Evolutionary conservation across 495 filamentous ascomycete genomes (phyloP).

Genomic region (Friedmanniomyces simplex): DNA sequence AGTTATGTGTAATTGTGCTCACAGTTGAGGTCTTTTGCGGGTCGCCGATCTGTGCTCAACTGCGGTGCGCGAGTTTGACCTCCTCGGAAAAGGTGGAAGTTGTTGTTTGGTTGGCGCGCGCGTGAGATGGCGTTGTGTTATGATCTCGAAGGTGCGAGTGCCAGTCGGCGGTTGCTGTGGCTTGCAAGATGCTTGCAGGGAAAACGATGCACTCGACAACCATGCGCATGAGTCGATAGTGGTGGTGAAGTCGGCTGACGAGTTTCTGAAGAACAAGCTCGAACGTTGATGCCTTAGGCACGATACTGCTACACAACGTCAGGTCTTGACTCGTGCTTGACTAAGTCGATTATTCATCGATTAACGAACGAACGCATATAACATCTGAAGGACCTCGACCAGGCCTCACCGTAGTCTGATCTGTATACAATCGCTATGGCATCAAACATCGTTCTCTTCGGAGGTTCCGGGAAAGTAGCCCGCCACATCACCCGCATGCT

Average conservation of each 20-base stretch:
- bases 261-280: too few species aligned
- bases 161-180: too few species aligned
- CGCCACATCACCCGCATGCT: conserved; percentile 27
- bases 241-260: too few species aligned
- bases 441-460: conserved; percentile 29
- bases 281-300: too few species aligned
- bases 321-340: too few species aligned
- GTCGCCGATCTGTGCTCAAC: neutral
- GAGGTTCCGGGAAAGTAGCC: conserved; percentile 31
- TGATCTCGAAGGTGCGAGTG: too few species aligned
- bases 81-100: neutral
- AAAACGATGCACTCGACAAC: too few species aligned
- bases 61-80: conserved; percentile 3
- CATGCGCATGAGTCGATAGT: too few species aligned
- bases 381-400: neutral
- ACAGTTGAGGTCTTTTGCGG: conserved; percentile 6
- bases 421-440: conserved; percentile 1
- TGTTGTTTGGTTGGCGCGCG: neutral
- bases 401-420: neutral
- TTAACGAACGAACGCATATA: neutral
- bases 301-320: too few species aligned
- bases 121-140: too few species aligned
- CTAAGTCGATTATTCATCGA: neutral
- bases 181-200: too few species aligned
- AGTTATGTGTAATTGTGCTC: conserved; percentile 3